These are phyloP conservation scores for Celoporthe dispersa DNA, from an alignment of 2,329 filamentous ascomycete genomes.

Conservation along the genomic window DNA sequence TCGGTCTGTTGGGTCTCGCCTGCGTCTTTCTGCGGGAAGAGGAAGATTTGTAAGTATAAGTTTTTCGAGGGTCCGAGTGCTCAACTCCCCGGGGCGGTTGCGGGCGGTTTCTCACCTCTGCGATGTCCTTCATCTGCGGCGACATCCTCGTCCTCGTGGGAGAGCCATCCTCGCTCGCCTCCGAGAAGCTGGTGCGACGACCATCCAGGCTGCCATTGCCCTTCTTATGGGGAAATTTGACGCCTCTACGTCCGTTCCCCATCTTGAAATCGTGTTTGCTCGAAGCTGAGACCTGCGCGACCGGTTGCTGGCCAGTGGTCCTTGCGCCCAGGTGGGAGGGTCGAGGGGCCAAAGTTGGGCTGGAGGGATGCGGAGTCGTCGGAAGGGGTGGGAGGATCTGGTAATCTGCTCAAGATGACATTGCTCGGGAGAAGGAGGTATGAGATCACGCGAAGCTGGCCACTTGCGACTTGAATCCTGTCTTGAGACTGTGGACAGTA, in stretches of 20 bases:
- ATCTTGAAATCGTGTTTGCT: conserved; percentile 32
- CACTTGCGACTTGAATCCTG: not conserved
- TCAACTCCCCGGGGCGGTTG: not conserved
- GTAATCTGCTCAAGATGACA: conserved; percentile 17
- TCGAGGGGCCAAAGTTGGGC: not conserved
- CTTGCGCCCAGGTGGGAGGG: not conserved
- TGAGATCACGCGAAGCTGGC: not conserved
- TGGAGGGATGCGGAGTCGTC: conserved; percentile 6
- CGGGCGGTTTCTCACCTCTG: conserved; percentile 39
- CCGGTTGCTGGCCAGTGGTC: not conserved
- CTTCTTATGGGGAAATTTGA: conserved; percentile 58
- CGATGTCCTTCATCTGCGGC: conserved; percentile 43
- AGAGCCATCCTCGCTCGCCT: conserved; percentile 64
- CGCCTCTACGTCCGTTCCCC: conserved; percentile 52
- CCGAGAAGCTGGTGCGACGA: conserved; percentile 72
- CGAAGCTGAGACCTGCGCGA: conserved; percentile 1
- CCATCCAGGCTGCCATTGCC: conserved; percentile 55
- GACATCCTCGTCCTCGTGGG: conserved; percentile 37
- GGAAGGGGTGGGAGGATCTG: conserved; percentile 7
- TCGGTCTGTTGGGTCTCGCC: conserved; percentile 59
- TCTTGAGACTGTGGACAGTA: not conserved
- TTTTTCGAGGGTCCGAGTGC: not conserved
- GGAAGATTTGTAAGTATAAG: conserved; percentile 31
- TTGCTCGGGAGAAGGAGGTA: conserved; percentile 6
- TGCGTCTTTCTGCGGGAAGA: conserved; percentile 45